Evolutionary conservation across 805 yeast genomes (phyloP), one percentile per base, ranked within the genome.

Genomic region (Myxozyma vanderwaltii): DNA sequence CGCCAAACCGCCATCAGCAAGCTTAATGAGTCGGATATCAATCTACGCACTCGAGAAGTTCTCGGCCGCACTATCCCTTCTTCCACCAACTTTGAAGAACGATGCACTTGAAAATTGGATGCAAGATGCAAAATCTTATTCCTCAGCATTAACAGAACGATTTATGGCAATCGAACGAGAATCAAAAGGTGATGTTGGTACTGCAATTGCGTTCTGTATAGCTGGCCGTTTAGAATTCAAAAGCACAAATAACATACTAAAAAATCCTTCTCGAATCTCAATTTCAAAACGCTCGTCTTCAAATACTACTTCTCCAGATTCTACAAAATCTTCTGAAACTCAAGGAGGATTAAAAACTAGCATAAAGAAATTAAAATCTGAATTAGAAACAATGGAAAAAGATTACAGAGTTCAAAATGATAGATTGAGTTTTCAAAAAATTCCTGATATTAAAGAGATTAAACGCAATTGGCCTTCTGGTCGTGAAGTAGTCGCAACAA

Each of bases 381-480:
- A 55, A 10, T 50, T 66, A n/a, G 61, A 59, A 6, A 46, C 51
- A 2, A 59, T 63, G 38, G 63, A 63, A 12, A 43, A 56, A 15
- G 45, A 49, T 17, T 69, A 65, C 59, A 63, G 64, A 44, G 63
- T 67, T 4, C 74, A 74, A 23, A 73, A 73, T 57, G 67, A 70
- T 27, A 47, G 69, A 17, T 62, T 71, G 6, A 54, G 69, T 13
- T 72, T 73, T 58, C 74, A 73, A 58, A 57, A 68, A 12, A 65
- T 73, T 7, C 75, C 76, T 0, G 59, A 65, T n/a, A 33, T 54
- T 3, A 23, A 54, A 8, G 74, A 69, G 1, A 58, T 70, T 1
- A 65, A 63, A 10, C 58, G 63, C 8, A 59, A 60, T 35, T 69
- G 74, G 74, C 75, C 75, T 2, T 72, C 74, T 0, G 75, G 75